Conservation (phyloP, 2,329 filamentous ascomycete species). For the Balansia obtecta region DNA sequence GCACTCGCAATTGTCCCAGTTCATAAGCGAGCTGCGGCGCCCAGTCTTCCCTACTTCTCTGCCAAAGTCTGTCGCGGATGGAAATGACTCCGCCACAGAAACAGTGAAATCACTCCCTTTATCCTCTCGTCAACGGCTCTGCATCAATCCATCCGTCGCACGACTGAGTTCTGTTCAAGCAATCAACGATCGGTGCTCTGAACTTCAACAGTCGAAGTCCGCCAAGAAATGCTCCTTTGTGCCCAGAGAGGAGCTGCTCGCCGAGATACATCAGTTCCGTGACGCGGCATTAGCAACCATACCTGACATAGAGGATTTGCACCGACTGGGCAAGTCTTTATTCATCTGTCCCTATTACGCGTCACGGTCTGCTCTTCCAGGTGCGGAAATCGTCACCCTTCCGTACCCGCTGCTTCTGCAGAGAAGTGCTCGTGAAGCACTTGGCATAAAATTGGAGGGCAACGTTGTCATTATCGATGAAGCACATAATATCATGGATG, state of each 20-base stretch:
- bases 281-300: conserved; percentile 75
- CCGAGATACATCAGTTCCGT: conserved; percentile 65
- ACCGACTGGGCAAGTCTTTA: conserved; percentile 62
- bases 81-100: conserved; percentile 15
- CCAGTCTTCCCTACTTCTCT: conserved; percentile 67
- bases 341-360: conserved; percentile 92
- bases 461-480: conserved; percentile 95
- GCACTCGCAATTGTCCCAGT: conserved; percentile 83
- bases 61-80: conserved; percentile 27
- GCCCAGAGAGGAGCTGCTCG: conserved; percentile 63
- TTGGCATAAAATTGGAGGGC: conserved; percentile 73
- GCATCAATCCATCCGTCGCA: conserved; percentile 76
- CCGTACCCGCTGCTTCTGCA: conserved; percentile 88
- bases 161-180: conserved; percentile 59
- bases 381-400: conserved; percentile 80
- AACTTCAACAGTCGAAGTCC: conserved; percentile 62
- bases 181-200: conserved; percentile 87
- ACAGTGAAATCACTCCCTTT: conserved; percentile 68
- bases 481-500: conserved; percentile 95
- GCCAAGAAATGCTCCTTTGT: conserved; percentile 59
- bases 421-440: conserved; percentile 71
- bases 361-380: conserved; percentile 70
- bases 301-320: conserved; percentile 87
- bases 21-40: conserved; percentile 68
- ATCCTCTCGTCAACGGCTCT: conserved; percentile 76